Conservation (phyloP, 495 filamentous ascomycete genomes). For the Chaetomium fimeti region DNA sequence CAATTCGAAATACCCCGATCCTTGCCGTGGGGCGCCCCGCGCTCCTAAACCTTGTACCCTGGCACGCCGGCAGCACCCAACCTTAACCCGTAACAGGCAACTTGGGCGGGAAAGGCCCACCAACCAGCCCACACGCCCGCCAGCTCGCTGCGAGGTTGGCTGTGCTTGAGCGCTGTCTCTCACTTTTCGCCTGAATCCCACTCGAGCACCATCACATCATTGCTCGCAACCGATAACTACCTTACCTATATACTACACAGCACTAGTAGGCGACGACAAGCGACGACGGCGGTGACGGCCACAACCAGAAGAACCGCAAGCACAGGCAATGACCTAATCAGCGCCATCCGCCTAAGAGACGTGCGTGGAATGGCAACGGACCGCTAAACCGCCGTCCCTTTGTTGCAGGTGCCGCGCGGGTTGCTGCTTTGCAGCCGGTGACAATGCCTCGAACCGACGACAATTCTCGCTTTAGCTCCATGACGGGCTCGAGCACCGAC, state of each 20-base stretch:
- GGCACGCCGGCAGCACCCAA: neutral
- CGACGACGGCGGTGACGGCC: neutral
- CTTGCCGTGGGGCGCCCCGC: neutral
- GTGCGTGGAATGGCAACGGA: conserved; percentile 33
- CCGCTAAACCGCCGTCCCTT: conserved; percentile 24
- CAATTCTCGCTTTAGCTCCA: conserved; percentile 58
- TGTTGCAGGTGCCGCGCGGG: conserved; percentile 30
- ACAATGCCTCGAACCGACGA: conserved; percentile 62
- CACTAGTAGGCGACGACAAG: neutral
- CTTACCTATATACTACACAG: too few relatives aligned
- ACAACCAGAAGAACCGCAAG: neutral
- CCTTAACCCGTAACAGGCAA: neutral
- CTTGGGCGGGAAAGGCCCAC: neutral
- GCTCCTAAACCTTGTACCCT: neutral
- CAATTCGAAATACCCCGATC: neutral
- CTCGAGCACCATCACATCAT: conserved; percentile 4
- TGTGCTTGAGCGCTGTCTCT: conserved; percentile 8
- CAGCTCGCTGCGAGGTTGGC: conserved; percentile 6
- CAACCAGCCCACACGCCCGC: conserved; percentile 18
- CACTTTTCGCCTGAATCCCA: conserved; percentile 21
- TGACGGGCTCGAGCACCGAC: conserved; percentile 60
- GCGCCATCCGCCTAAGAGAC: conserved; percentile 9
- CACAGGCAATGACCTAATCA: conserved; percentile 33
- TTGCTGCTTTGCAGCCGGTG: conserved; percentile 30
- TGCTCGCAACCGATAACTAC: neutral